phyloP scores from a whole-genome alignment of 1,284 basidiomycete species.

The Papiliotrema fonsecae region DNA sequence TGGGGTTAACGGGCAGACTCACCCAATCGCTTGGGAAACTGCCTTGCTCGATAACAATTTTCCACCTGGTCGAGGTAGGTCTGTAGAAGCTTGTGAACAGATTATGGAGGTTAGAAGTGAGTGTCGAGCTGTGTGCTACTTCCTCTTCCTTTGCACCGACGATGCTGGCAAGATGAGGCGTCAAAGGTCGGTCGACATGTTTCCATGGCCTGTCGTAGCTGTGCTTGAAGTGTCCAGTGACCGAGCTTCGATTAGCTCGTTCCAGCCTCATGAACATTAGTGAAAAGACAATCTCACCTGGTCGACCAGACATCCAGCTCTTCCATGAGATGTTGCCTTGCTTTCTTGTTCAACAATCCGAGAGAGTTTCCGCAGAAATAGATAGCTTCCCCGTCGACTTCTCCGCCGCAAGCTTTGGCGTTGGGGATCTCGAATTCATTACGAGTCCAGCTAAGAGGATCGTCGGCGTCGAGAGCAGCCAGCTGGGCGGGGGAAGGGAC shows the following conservation, averaged over 20 bases:
- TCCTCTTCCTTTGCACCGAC: conserved; percentile 83
- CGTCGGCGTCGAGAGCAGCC: conserved; percentile 29
- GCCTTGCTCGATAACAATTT: conserved; percentile 90
- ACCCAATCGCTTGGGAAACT: conserved; percentile 96
- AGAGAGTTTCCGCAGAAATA: conserved; percentile 98
- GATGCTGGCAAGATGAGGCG: conserved; percentile 71
- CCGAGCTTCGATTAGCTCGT: conserved; percentile 57
- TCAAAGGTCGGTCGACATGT: conserved; percentile 66
- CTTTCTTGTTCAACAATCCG: conserved; percentile 71
- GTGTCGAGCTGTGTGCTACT: conserved; percentile 87
- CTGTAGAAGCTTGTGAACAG: conserved; percentile 93
- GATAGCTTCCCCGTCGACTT: conserved; percentile 48
- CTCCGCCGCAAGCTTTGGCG: conserved; percentile 37
- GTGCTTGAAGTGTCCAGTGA: conserved; percentile 88
- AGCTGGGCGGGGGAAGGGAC: too few species aligned
- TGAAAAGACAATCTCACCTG: too few species aligned
- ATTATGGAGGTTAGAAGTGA: conserved; percentile 92
- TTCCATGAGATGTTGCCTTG: conserved; percentile 67
- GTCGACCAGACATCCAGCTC: conserved; percentile 85
- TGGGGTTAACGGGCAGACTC: conserved; percentile 30
- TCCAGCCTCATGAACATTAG: too few species aligned
- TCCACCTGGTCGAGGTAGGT: conserved; percentile 73
- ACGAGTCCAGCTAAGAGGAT: conserved; percentile 45
- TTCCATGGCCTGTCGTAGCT: conserved; percentile 80
- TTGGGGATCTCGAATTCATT: conserved; percentile 46